Conservation (phyloP, 2,329 filamentous ascomycete genomes). For the Aureobasidium pullulans region DNA sequence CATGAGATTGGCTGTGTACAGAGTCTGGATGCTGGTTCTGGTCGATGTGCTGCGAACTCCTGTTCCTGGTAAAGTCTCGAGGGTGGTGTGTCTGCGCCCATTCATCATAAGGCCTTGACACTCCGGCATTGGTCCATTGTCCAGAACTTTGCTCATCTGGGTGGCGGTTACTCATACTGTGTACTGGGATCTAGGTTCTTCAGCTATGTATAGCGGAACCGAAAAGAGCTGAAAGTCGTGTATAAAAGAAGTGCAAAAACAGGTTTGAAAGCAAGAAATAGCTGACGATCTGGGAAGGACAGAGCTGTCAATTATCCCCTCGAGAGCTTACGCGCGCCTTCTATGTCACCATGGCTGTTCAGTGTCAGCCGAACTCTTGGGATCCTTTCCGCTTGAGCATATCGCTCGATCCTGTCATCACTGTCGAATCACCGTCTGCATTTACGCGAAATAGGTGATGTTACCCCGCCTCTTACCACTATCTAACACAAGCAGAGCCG, state of each 20-base stretch:
- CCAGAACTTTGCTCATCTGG: background rate
- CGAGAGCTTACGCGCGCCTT: slow-evolving; percentile 9
- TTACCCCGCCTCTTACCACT: background rate
- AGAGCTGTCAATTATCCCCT: too few relatives aligned
- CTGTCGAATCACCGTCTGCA: background rate
- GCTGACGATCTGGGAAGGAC: background rate
- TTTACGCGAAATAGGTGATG: background rate
- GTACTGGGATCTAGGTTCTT: background rate
- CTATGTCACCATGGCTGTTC: slow-evolving; percentile 3
- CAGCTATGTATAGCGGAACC: background rate
- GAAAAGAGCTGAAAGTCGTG: background rate
- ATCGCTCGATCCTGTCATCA: background rate
- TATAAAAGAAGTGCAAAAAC: slow-evolving; percentile 1
- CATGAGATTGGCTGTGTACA: background rate
- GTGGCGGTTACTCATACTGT: slow-evolving; percentile 1
- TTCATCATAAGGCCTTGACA: background rate
- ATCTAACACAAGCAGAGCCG: background rate
- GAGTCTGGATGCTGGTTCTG: background rate
- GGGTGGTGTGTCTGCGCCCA: background rate
- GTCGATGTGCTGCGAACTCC: background rate
- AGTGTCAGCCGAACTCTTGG: background rate
- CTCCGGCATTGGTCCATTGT: slow-evolving; percentile 1
- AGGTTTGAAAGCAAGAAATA: background rate
- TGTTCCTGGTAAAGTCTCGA: background rate
- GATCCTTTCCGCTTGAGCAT: background rate